Conservation (phyloP, 2,329 filamentous ascomycete species). For the Ascochyta rabiei region DNA sequence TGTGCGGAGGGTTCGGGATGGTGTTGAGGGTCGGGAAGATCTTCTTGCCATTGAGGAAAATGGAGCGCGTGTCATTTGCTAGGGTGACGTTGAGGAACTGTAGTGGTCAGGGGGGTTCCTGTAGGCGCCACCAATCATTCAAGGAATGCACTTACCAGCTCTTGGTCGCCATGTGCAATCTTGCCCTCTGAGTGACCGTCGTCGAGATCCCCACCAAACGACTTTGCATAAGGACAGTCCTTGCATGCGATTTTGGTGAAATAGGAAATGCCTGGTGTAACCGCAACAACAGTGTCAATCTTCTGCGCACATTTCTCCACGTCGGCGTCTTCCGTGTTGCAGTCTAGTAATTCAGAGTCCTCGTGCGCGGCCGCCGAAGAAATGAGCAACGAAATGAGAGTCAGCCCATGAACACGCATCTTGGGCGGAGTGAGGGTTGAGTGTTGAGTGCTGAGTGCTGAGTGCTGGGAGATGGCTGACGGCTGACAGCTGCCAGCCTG, state of each 20-base stretch:
- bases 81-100: slow-evolving; percentile 43
- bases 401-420: slow-evolving; percentile 14
- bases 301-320: slow-evolving; percentile 29
- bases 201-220: slow-evolving; percentile 1
- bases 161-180: slow-evolving; percentile 26
- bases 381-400: slow-evolving; percentile 19
- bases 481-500: not conserved
- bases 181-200: slow-evolving; percentile 8
- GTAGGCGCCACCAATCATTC: not conserved
- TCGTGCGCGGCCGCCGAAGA: slow-evolving; percentile 9
- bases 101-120: not conserved
- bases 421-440: slow-evolving; percentile 14
- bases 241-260: slow-evolving; percentile 40
- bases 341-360: slow-evolving; percentile 23
- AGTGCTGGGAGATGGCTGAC: slow-evolving; percentile 3
- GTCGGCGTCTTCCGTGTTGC: slow-evolving; percentile 13
- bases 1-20: slow-evolving; percentile 29
- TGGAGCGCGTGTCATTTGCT: slow-evolving; percentile 33
- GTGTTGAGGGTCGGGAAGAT: slow-evolving; percentile 36
- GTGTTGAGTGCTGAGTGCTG: slow-evolving; percentile 3
- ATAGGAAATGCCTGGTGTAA: slow-evolving; percentile 35
- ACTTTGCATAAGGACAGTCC: slow-evolving; percentile 30
- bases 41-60: slow-evolving; percentile 34
- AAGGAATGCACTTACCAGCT: slow-evolving; percentile 29
- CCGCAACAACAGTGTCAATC: slow-evolving; percentile 30